Conservation (phyloP, 306 rosid species). For the Prunus kanzakura region DNA sequence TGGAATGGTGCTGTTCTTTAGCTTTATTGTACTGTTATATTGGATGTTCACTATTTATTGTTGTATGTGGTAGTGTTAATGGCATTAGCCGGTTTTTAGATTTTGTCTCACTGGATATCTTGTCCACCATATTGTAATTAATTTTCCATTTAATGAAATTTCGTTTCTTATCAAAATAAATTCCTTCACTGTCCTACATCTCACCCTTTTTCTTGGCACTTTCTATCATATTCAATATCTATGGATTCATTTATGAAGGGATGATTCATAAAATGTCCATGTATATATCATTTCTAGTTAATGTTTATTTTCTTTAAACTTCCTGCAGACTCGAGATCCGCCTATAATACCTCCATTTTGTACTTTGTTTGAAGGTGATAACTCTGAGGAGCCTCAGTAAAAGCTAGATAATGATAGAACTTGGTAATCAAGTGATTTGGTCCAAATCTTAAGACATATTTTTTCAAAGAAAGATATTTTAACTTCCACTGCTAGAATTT, state of each 20-base stretch:
- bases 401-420: not conserved
- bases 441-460: not conserved
- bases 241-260: not conserved
- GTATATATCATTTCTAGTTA: not conserved
- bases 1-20: not conserved
- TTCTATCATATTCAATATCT: not conserved
- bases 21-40: not conserved
- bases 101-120: not conserved
- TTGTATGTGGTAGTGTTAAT: not conserved
- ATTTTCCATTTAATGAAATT: not conserved
- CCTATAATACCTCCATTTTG: constrained; percentile 12
- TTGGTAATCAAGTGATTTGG: not conserved
- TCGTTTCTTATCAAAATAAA: not conserved
- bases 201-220: not conserved
- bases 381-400: not conserved
- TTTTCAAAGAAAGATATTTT: not conserved
- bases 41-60: not conserved
- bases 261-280: not conserved
- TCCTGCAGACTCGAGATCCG: constrained; percentile 15
- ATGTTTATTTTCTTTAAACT: not conserved
- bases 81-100: not conserved
- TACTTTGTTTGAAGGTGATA: constrained; percentile 17
- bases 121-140: not conserved
- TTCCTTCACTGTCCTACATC: not conserved
- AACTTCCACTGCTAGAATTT: not conserved